phyloP scores from a whole-genome alignment of 1,284 basidiomycete species.

The Tilletia setariae region DNA sequence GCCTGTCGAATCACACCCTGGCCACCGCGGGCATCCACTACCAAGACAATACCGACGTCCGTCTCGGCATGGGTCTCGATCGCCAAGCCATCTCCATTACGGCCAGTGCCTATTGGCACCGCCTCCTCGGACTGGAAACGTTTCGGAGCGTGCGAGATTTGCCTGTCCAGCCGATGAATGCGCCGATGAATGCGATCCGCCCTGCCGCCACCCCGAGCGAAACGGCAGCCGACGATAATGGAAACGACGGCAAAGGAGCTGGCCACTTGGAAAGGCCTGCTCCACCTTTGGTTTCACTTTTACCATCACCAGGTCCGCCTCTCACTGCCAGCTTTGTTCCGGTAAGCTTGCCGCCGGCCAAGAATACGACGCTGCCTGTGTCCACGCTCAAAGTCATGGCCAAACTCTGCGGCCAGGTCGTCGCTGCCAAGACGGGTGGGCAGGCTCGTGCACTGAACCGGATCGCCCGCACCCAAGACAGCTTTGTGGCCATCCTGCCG shows the following conservation, averaged over 20 bases:
- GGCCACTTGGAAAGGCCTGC: not conserved
- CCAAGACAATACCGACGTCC: not conserved
- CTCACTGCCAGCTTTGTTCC: too few relatives aligned
- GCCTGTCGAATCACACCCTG: not conserved
- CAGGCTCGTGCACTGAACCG: constrained; percentile 2
- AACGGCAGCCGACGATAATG: not conserved
- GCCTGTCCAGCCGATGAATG: too few relatives aligned
- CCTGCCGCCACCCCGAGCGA: too few relatives aligned
- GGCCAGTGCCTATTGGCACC: not conserved
- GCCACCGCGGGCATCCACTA: not conserved
- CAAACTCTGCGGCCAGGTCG: not conserved
- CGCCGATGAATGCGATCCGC: too few relatives aligned
- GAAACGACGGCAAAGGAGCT: not conserved
- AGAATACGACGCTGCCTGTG: not conserved
- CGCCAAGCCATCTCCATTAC: not conserved
- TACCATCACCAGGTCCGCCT: not conserved
- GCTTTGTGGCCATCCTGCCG: not conserved
- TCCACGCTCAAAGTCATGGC: not conserved
- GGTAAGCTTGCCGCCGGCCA: too few relatives aligned
- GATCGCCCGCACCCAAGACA: not conserved
- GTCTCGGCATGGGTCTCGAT: not conserved
- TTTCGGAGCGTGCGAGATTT: too few relatives aligned
- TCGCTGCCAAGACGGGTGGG: not conserved
- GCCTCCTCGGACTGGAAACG: not conserved
- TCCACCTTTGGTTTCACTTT: not conserved